Percentiles rank a stretch among this genome's conserved stretches.
phyloP scores from a whole-genome alignment of 495 filamentous ascomycete genomes.

The Hypoxylon rickii region DNA sequence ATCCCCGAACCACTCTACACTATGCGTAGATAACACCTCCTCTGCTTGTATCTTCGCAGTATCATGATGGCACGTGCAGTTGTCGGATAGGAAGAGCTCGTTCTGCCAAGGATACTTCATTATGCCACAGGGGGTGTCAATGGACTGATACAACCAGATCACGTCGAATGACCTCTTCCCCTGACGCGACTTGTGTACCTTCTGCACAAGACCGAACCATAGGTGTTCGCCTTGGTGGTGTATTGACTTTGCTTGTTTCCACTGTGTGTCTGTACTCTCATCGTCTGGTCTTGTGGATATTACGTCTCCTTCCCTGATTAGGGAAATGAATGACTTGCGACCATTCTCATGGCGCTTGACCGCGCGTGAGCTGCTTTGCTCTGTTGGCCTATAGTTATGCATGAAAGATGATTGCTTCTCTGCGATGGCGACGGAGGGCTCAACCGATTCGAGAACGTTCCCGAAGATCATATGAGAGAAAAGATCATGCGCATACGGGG shows the following conservation, averaged over 20 bases:
- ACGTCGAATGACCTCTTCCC: slow-evolving; percentile 57
- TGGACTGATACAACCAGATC: slow-evolving; percentile 72
- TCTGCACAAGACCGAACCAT: slow-evolving; percentile 73
- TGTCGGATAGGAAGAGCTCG: slow-evolving; percentile 76
- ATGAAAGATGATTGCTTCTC: slow-evolving; percentile 20
- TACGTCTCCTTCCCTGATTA: slow-evolving; percentile 45
- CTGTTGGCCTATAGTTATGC: slow-evolving; percentile 5
- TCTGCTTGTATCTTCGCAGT: slow-evolving; percentile 47
- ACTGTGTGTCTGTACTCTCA: slow-evolving; percentile 47
- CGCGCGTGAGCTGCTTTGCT: slow-evolving; percentile 3
- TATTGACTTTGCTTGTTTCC: slow-evolving; percentile 53
- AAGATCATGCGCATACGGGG: slow-evolving; percentile 64
- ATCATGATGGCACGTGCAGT: slow-evolving; percentile 66
- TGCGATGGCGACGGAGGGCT: slow-evolving; percentile 5
- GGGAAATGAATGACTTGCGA: slow-evolving; percentile 12
- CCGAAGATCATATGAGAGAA: slow-evolving; percentile 68
- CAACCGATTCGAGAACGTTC: slow-evolving; percentile 44
- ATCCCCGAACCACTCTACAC: slow-evolving; percentile 58
- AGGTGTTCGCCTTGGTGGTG: slow-evolving; percentile 44
- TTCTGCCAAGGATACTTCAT: slow-evolving; percentile 69
- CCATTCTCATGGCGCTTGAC: slow-evolving; percentile 11
- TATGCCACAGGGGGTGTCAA: slow-evolving; percentile 66
- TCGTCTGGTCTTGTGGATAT: slow-evolving; percentile 50
- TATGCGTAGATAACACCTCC: slow-evolving; percentile 58
- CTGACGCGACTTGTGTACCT: slow-evolving; percentile 41